Base-by-base conservation (phyloP, 176 grass and related monocot species). In the Oryza punctata region DNA sequence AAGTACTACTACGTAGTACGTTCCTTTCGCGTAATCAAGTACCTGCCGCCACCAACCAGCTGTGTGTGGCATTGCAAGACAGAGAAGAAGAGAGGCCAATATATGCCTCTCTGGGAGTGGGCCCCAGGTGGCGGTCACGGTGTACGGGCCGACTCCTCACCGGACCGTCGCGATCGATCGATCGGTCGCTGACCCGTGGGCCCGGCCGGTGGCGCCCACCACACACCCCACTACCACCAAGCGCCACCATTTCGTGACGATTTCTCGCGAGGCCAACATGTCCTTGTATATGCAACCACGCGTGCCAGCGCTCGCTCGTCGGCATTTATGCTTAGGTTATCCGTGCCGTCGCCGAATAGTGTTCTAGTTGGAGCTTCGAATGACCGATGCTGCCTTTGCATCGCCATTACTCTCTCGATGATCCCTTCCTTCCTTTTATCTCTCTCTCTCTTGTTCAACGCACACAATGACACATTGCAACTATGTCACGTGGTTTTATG, bases 291-390 rank as follows among this genome's bases (percentile, higher is more conserved):
- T 37, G 24, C 24, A 2, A 1, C 25, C 16, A 43, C 71, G 85
- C 71, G 78, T 76, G 71, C 28, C n/a, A 3, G 57, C 35, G 33
- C 38, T 35, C 37, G 37, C 37, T 78, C 57, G 57, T 72, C 41
- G 67, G 78, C 74, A 83, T 24, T 41, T 59, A 72, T 72, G 67
- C 57, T 61, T 61, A 61, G 21, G 57, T 61, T 24, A 61, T 61
- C 57, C 57, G 57, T 61, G 57, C 57, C 57, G 57, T 44, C 29
- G 43, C 1, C 30, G 3, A 83, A 88, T 68, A 88, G 86, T 88
- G 86, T 54, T 72, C 4, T 72, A 25, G 80, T 78, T 88, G 80
- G 80, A 23, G 43, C 54, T 12, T 12, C 5, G 65, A 61, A 24
- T 61, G 21, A 61, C 57, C n/a, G 0, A 8, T 8, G 72, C 60